phyloP scores from a whole-genome alignment of 1,284 basidiomycete species.

The Fomitopsis pinicola region DNA sequence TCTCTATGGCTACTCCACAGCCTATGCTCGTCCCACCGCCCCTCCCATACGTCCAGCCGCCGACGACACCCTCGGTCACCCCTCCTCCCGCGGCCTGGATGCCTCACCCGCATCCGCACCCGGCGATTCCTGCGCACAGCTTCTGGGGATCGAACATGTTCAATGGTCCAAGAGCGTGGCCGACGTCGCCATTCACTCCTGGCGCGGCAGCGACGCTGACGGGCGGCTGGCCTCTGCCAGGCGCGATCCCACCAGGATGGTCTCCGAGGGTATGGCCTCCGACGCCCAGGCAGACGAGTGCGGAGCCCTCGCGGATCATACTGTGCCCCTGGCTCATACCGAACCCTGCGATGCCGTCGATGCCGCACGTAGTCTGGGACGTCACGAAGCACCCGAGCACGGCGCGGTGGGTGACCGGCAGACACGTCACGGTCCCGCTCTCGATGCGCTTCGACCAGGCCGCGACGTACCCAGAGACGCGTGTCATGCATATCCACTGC shows the following conservation, averaged over 20 bases:
- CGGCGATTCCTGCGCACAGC: slow-evolving; percentile 10
- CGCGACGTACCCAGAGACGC: slow-evolving; percentile 23
- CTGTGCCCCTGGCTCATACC: slow-evolving; percentile 31
- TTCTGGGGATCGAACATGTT: slow-evolving; percentile 13
- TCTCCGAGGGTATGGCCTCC: slow-evolving; percentile 4
- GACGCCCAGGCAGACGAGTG: background rate
- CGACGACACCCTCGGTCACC: background rate
- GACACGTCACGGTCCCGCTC: slow-evolving; percentile 24
- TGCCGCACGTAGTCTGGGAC: slow-evolving; percentile 36
- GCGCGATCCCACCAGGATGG: slow-evolving; percentile 16
- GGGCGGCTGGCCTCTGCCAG: slow-evolving; percentile 28
- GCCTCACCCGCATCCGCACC: slow-evolving; percentile 25
- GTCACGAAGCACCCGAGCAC: slow-evolving; percentile 28
- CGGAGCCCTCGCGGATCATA: background rate
- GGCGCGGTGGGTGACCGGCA: slow-evolving; percentile 29
- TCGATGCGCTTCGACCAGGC: slow-evolving; percentile 15
- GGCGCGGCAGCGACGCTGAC: slow-evolving; percentile 12
- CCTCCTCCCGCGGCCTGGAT: slow-evolving; percentile 19
- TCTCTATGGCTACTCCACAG: background rate
- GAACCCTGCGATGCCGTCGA: slow-evolving; percentile 29
- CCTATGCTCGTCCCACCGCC: background rate
- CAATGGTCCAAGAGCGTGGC: slow-evolving; percentile 1
- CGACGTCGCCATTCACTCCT: slow-evolving; percentile 1
- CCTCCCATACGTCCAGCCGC: background rate
- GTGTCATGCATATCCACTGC: slow-evolving; percentile 25